Evolutionary conservation across 306 rosid genomes (phyloP).

Genomic region (Gastrolobium villosum): DNA sequence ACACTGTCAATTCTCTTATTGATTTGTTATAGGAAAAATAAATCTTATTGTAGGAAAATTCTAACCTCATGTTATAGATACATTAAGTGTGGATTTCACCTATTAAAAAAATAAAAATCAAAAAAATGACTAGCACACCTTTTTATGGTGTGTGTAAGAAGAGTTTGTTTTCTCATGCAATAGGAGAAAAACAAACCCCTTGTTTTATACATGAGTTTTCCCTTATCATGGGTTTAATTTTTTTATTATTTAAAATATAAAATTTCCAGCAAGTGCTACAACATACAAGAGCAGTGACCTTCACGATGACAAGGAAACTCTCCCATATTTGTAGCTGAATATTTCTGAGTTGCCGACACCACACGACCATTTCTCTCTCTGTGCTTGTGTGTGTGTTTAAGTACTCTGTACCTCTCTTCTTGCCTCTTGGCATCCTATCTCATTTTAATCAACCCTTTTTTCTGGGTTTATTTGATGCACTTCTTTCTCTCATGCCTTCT

Average conservation of each 20-base stretch:
- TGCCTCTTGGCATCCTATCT: neutral
- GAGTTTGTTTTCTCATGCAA: no score
- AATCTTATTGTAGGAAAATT: no score
- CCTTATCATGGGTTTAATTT: neutral
- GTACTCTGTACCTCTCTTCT: neutral
- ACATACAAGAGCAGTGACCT: conserved; percentile 49
- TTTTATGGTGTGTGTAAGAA: no score
- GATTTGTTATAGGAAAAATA: no score
- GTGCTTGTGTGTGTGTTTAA: neutral
- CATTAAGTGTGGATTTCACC: no score
- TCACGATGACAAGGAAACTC: conserved; percentile 57
- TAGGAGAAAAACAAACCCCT: no score
- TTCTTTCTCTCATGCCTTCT: conserved; percentile 11
- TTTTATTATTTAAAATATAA: conserved; percentile 48
- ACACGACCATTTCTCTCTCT: conserved; percentile 73
- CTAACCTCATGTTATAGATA: no score
- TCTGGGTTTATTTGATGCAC: conserved; percentile 34
- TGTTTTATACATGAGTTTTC: no score
- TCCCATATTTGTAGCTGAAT: conserved; percentile 44
- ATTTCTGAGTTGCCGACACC: conserved; percentile 70
- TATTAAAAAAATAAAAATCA: no score
- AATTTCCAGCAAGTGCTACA: conserved; percentile 53
- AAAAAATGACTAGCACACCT: no score
- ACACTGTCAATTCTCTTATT: no score
- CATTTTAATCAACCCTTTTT: conserved; percentile 23